These are phyloP conservation scores for Xylariales sp. DNA, from an alignment of 2,329 filamentous ascomycete species.

Conservation along the genomic window DNA sequence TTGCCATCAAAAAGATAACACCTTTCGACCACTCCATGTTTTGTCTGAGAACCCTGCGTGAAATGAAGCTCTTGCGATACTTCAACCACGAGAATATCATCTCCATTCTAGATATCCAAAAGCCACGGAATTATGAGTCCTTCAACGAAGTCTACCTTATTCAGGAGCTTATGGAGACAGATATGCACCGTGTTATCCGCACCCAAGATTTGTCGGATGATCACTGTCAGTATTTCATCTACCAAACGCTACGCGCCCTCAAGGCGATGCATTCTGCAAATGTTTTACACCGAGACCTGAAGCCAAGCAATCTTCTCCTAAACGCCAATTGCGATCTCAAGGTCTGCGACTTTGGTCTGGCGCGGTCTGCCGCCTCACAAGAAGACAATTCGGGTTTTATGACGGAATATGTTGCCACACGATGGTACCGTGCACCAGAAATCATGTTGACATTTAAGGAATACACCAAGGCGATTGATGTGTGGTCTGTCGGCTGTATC, in stretches of 20 bases:
- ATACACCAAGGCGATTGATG: conserved; percentile 99
- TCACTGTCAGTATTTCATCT: conserved; percentile 99
- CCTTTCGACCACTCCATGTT: conserved; percentile 99
- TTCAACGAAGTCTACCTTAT: conserved; percentile 99
- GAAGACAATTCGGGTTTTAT: conserved; percentile 99
- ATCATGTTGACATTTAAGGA: conserved; percentile 99
- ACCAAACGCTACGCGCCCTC: conserved; percentile 95
- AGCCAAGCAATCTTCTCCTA: conserved; percentile 94
- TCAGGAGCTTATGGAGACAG: conserved; percentile 99
- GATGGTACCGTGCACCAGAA: conserved; percentile 98
- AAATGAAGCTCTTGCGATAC: conserved; percentile 99
- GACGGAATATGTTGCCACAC: conserved; percentile 99
- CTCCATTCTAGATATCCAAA: conserved; percentile 98
- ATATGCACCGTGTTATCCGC: conserved; percentile 99
- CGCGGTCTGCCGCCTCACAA: conserved; percentile 93
- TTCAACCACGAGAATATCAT: conserved; percentile 99
- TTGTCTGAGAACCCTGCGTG: conserved; percentile 92
- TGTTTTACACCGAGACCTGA: conserved; percentile 95
- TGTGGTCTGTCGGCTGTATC: conserved; percentile 99
- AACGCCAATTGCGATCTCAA: conserved; percentile 99
- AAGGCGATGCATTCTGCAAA: conserved; percentile 99
- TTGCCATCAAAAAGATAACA: conserved; percentile 99
- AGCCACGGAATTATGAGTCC: conserved; percentile 92
- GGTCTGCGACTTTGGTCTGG: conserved; percentile 97
- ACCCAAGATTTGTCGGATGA: conserved; percentile 99